A percentile compares a stretch with the other conserved stretches of the same genome.
Conservation (phyloP, 768 basidiomycete species). For the Mycena rosella region DNA sequence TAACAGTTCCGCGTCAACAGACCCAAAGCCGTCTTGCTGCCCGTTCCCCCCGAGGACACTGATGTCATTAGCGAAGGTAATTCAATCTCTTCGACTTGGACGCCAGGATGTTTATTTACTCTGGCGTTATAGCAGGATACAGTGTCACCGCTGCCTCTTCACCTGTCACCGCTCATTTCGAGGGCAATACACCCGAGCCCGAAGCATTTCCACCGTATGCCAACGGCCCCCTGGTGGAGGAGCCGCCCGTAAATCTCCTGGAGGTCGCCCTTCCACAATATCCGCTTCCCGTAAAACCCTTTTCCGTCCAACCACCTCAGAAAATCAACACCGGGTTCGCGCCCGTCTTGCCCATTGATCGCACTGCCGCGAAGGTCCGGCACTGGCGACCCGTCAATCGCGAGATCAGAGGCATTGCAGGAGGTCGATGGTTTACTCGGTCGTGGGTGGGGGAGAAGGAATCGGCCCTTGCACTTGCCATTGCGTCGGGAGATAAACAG, state of each 20-base stretch:
- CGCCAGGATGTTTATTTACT: conserved; percentile 16
- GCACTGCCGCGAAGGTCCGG: conserved; percentile 69
- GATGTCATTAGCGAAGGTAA: conserved; percentile 75
- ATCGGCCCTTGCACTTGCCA: conserved; percentile 66
- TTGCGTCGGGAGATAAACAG: conserved; percentile 46
- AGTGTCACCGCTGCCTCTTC: conserved; percentile 82
- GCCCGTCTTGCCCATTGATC: conserved; percentile 75
- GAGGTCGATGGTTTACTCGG: conserved; percentile 83
- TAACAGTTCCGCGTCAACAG: conserved; percentile 31
- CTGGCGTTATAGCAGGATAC: conserved; percentile 56
- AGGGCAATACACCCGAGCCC: conserved; percentile 63
- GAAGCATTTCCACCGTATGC: conserved; percentile 47
- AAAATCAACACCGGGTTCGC: conserved; percentile 85
- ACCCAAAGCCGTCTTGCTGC: conserved; percentile 42
- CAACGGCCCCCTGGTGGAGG: conserved; percentile 50
- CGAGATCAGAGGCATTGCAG: conserved; percentile 86
- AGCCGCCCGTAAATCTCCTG: conserved; percentile 61
- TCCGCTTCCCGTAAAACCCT: conserved; percentile 85
- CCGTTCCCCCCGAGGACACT: conserved; percentile 61
- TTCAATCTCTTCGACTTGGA: conserved; percentile 19
- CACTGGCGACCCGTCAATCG: conserved; percentile 82
- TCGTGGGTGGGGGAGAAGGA: conserved; percentile 91
- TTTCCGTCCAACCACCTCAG: conserved; percentile 82
- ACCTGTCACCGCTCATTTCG: conserved; percentile 66
- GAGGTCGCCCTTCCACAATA: conserved; percentile 77